These are phyloP conservation scores for Yarrowia galli DNA, from an alignment of 1,139 yeast genomes.

Conservation along the genomic window DNA sequence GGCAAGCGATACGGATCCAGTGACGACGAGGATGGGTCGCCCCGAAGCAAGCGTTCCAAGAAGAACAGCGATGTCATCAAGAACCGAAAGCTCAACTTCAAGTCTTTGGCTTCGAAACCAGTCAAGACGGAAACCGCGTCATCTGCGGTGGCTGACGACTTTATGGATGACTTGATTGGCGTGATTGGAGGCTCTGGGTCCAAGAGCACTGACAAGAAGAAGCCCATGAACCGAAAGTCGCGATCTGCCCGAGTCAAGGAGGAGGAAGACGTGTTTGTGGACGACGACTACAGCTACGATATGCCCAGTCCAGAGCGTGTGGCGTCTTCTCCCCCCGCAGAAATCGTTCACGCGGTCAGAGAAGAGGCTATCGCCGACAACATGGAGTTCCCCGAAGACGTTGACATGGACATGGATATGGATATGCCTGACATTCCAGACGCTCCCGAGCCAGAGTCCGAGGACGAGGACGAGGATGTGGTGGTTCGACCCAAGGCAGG, in stretches of 20 bases:
- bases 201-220: conserved; percentile 4
- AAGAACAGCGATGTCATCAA: conserved; percentile 47
- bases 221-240: conserved; percentile 20
- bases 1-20: conserved; percentile 63
- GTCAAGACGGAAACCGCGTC: conserved; percentile 1
- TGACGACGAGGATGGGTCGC: conserved; percentile 55
- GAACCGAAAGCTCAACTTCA: conserved; percentile 39
- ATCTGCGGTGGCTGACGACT: conserved; percentile 46
- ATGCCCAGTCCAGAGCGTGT: conserved; percentile 14
- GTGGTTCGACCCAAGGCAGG: conserved; percentile 27
- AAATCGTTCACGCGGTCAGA: conserved; percentile 11
- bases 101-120: conserved; percentile 11
- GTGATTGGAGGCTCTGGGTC: conserved; percentile 42
- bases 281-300: conserved; percentile 35
- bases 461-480: conserved; percentile 21
- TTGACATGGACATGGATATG: neutral
- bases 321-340: conserved; percentile 40
- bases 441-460: neutral
- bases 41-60: conserved; percentile 50
- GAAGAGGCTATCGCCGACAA: conserved; percentile 21
- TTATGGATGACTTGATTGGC: conserved; percentile 48
- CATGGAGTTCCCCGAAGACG: neutral
- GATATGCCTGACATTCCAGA: conserved; percentile 9
- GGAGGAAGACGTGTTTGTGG: conserved; percentile 38
- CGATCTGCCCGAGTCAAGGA: conserved; percentile 6